Evolutionary conservation across 208 protist genomes (phyloP).

Genomic region (Trypanosoma brucei): DNA sequence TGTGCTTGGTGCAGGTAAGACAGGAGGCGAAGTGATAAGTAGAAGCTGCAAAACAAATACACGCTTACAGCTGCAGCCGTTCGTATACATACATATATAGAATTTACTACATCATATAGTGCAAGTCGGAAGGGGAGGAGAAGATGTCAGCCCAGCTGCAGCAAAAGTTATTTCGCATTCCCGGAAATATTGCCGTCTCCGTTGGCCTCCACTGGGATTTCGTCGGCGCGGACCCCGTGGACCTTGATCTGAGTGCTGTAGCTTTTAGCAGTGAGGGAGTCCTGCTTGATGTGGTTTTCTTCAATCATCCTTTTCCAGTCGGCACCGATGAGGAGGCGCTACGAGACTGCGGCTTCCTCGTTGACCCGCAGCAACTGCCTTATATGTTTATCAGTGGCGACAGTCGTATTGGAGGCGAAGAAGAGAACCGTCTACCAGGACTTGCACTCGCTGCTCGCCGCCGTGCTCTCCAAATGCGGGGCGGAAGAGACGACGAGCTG

Average conservation of each 20-base stretch:
- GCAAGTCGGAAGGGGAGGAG: background rate
- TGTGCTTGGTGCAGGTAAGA: too few species aligned
- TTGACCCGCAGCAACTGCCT: slow-evolving; percentile 50
- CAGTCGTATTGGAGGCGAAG: slow-evolving; percentile 73
- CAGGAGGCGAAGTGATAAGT: too few species aligned
- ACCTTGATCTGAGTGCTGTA: slow-evolving; percentile 79
- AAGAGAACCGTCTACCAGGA: slow-evolving; percentile 66
- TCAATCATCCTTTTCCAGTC: slow-evolving; percentile 73
- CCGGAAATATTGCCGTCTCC: slow-evolving; percentile 53
- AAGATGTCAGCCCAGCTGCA: slow-evolving; percentile 51
- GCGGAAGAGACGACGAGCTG: slow-evolving; percentile 17
- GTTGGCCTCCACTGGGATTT: slow-evolving; percentile 78
- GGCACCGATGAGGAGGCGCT: slow-evolving; percentile 54
- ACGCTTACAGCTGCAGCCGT: too few species aligned
- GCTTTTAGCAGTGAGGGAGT: slow-evolving; percentile 73
- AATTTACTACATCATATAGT: too few species aligned
- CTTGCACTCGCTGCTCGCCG: slow-evolving; percentile 48
- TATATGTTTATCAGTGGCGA: slow-evolving; percentile 86
- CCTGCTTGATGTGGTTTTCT: slow-evolving; percentile 76
- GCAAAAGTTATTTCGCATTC: slow-evolving; percentile 82
- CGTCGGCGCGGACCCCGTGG: slow-evolving; percentile 62
- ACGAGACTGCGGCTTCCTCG: slow-evolving; percentile 24
- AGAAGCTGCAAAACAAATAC: too few species aligned
- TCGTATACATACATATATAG: too few species aligned
- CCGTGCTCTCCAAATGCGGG: slow-evolving; percentile 21